Conservation (phyloP, 2,329 filamentous ascomycete genomes). For the Scolecobasidium constrictum region DNA sequence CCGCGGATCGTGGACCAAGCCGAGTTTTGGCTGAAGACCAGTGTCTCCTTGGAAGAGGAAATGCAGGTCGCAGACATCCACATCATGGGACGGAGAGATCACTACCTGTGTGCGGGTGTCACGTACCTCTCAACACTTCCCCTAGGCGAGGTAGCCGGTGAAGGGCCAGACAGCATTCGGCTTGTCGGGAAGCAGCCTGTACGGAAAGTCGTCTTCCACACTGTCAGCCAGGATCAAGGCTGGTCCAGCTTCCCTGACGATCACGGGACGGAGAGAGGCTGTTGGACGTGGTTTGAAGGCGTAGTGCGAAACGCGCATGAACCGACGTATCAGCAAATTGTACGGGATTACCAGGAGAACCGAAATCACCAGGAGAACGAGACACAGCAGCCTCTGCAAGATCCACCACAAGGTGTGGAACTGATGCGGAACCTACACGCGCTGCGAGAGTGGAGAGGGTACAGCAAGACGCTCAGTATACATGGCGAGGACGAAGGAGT, state of each 20-base stretch:
- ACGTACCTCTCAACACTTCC: constrained; percentile 3
- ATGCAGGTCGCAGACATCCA: neutral
- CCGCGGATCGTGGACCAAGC: constrained; percentile 4
- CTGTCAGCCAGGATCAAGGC: constrained; percentile 4
- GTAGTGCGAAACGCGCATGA: neutral
- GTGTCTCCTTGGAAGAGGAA: neutral
- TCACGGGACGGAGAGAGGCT: constrained; percentile 1
- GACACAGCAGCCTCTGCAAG: neutral
- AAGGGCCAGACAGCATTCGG: neutral
- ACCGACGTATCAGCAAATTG: neutral
- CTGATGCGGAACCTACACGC: constrained; percentile 4
- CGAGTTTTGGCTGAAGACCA: neutral
- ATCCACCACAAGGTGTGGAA: neutral
- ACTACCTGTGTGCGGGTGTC: neutral
- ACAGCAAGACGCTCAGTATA: neutral
- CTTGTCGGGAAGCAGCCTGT: neutral
- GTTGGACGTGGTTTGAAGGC: constrained; percentile 9
- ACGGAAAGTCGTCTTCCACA: constrained; percentile 1
- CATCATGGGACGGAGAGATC: neutral
- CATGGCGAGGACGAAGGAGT: neutral
- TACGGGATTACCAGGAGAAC: neutral
- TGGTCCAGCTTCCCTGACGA: neutral
- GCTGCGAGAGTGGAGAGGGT: neutral
- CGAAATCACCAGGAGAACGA: neutral
- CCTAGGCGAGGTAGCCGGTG: neutral